Evolutionary conservation across 768 basidiomycete species (phyloP), one percentile per base, ranked within the genome.

Genomic region (Chalciporus sphaerocephalus): DNA sequence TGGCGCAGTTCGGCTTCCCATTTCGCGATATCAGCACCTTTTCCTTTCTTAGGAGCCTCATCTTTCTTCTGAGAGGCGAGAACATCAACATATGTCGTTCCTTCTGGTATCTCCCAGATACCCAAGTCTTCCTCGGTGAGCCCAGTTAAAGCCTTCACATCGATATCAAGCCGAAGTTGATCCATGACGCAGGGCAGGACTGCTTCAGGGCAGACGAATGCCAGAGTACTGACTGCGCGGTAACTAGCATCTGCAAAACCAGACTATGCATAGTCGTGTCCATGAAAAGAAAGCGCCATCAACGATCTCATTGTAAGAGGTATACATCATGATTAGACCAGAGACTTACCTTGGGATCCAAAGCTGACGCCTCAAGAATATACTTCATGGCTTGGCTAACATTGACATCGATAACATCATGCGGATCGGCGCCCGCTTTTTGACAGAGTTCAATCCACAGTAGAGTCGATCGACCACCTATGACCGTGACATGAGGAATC

Each of bases 1-100:
- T 88, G 84, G 9, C 93, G 80, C n/a, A 95, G 71, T 49, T 99
- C 94, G 21, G 84, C 86, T 50, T 99, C 96, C 95, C 95, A 99
- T 58, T 90, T 85, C 15, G 90, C 86, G 12, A 95, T 87, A 27
- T 90, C 91, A 5, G 87, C 81, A 47, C 84, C 87, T 55, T 96
- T 97, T 12, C 91, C 88, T 61, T 94, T 95, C 52, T 68, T 75
- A 4, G 67, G 66, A 38, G 58, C 70, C 4, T 76, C 72, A 1
- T 71, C 73, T 10, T 63, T 62, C 56, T 85, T 86, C 45, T 77
- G 78, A 2, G 74, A 67, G 9, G 81, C 71, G 12, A 93, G 69
- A 2, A 89, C 89, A 64, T 96, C 90, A 30, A 89, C 74, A 49
- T 76, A 97, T 0, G 81, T 71, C 6, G 76, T 82, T n/a, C 86